phyloP scores from a whole-genome alignment of 805 yeast species.

The Hanseniaspora jakobsenii region DNA sequence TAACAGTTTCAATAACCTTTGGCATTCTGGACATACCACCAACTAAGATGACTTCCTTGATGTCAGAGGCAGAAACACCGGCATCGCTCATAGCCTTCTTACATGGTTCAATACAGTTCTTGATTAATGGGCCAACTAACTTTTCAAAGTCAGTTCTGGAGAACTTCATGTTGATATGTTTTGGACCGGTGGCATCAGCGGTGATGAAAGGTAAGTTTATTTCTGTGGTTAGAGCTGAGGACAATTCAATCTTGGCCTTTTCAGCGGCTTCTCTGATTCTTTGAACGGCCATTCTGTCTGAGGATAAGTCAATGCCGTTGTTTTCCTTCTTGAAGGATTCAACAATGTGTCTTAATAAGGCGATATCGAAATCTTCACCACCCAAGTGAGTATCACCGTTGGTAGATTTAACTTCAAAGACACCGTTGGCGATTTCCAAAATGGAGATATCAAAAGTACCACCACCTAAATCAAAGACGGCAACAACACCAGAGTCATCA shows the following conservation, averaged over 20 bases:
- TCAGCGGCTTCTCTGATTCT: conserved; percentile 80
- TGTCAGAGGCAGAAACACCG: conserved; percentile 48
- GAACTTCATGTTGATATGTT: conserved; percentile 53
- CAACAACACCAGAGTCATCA: conserved; percentile 61
- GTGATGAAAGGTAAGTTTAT: conserved; percentile 68
- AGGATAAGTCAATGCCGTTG: conserved; percentile 45
- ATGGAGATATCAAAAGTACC: conserved; percentile 97
- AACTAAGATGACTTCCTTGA: conserved; percentile 65
- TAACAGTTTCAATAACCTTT: conserved; percentile 58
- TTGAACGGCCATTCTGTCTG: conserved; percentile 57
- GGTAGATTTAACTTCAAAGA: conserved; percentile 92
- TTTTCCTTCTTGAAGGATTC: conserved; percentile 60
- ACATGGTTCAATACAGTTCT: conserved; percentile 65
- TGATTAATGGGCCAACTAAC: conserved; percentile 55
- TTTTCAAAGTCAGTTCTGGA: conserved; percentile 64
- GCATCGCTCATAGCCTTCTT: conserved; percentile 70
- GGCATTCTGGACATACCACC: conserved; percentile 93
- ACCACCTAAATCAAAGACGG: conserved; percentile 96
- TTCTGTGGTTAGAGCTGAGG: conserved; percentile 56
- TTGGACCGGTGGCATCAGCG: conserved; percentile 65
- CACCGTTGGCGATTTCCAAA: conserved; percentile 94
- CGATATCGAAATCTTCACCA: conserved; percentile 80
- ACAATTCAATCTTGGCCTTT: conserved; percentile 65
- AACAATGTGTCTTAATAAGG: conserved; percentile 72
- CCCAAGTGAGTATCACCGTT: conserved; percentile 86